These are phyloP conservation scores for Saxophila tyrrhenica DNA, from an alignment of 495 filamentous ascomycete species.

Conservation along the genomic window DNA sequence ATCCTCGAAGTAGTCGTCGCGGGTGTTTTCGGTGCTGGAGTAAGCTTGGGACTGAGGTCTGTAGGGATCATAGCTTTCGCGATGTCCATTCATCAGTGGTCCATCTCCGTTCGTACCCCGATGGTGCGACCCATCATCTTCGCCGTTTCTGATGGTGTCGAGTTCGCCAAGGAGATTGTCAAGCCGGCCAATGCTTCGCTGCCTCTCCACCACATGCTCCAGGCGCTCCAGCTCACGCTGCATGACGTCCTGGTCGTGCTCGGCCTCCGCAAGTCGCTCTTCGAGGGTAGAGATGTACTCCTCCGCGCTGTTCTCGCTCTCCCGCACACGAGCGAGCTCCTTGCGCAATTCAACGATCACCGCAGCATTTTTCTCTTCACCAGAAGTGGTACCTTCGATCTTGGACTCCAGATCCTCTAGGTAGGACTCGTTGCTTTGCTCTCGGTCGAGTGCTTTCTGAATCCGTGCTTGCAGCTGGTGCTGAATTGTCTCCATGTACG, in stretches of 20 bases:
- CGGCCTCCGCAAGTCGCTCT: slow-evolving; percentile 87
- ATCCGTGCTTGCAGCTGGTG: slow-evolving; percentile 77
- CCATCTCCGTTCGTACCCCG: slow-evolving; percentile 9
- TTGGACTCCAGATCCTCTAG: slow-evolving; percentile 82
- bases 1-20: slow-evolving; percentile 13
- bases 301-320: slow-evolving; percentile 78
- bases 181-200: slow-evolving; percentile 86
- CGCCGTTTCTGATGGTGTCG: slow-evolving; percentile 57
- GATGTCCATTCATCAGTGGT: slow-evolving; percentile 25
- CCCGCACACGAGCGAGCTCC: slow-evolving; percentile 78
- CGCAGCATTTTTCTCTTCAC: slow-evolving; percentile 81
- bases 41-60: slow-evolving; percentile 4
- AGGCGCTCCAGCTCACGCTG: slow-evolving; percentile 89
- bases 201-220: slow-evolving; percentile 90
- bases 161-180: slow-evolving; percentile 86
- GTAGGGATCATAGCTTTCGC: slow-evolving; percentile 21
- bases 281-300: slow-evolving; percentile 97
- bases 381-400: slow-evolving; percentile 77
- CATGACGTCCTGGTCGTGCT: slow-evolving; percentile 94
- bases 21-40: slow-evolving; percentile 4
- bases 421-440: slow-evolving; percentile 80
- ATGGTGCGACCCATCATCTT: background rate
- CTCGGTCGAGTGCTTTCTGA: slow-evolving; percentile 82
- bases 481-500: slow-evolving; percentile 84
- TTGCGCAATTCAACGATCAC: slow-evolving; percentile 81